These are phyloP conservation scores for Phyllosticta ampelicida DNA, from an alignment of 2,329 filamentous ascomycete species.

Conservation along the genomic window DNA sequence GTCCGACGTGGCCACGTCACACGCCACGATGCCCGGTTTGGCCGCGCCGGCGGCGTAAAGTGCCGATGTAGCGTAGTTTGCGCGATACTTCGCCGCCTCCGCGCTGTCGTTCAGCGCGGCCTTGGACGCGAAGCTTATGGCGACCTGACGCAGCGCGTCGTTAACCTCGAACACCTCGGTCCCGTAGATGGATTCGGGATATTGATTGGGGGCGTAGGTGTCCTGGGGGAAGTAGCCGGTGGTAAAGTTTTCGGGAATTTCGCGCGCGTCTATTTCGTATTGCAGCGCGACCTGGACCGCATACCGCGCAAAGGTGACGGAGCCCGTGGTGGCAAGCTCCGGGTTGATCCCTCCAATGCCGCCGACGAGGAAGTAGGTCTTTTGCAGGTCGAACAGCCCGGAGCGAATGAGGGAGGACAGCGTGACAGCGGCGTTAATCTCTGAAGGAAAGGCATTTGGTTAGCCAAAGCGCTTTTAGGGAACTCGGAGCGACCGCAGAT, in stretches of 20 bases:
- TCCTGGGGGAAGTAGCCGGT: slow-evolving; percentile 62
- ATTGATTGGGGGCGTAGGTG: slow-evolving; percentile 37
- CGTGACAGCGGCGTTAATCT: slow-evolving; percentile 64
- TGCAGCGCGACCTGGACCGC: slow-evolving; percentile 65
- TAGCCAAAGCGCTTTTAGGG: not conserved
- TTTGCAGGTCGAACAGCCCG: slow-evolving; percentile 49
- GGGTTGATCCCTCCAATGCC: slow-evolving; percentile 70
- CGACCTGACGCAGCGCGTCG: slow-evolving; percentile 25
- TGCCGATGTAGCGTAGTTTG: slow-evolving; percentile 20
- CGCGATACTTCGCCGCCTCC: slow-evolving; percentile 27
- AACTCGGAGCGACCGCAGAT: not conserved
- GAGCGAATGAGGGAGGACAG: slow-evolving; percentile 54
- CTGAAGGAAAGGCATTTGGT: slow-evolving; percentile 19
- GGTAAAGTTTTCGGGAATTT: slow-evolving; percentile 52
- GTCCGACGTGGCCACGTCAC: slow-evolving; percentile 23
- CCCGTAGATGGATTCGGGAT: slow-evolving; percentile 29
- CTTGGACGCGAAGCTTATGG: slow-evolving; percentile 23
- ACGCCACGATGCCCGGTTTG: slow-evolving; percentile 20
- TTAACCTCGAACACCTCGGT: slow-evolving; percentile 35
- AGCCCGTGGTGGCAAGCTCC: slow-evolving; percentile 52
- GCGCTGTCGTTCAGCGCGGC: slow-evolving; percentile 28
- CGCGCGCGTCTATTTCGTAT: slow-evolving; percentile 62
- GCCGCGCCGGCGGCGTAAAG: slow-evolving; percentile 17
- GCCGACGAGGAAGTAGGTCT: slow-evolving; percentile 60
- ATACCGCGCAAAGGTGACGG: slow-evolving; percentile 57